phyloP scores from a whole-genome alignment of 2,329 filamentous ascomycete genomes.

The Didymella exigua region DNA sequence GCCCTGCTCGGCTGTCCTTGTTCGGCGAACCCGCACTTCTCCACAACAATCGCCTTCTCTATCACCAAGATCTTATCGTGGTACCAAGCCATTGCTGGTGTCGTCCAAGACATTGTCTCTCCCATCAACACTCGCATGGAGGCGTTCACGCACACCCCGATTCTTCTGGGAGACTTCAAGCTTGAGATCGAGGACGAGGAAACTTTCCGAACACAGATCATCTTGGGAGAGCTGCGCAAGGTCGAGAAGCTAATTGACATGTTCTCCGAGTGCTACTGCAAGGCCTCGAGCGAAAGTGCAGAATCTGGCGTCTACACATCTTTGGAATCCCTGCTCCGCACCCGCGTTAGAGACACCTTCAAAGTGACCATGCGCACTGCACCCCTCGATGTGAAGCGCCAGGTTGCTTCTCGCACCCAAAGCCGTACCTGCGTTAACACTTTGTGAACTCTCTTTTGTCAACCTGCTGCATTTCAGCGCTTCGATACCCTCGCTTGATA shows the following conservation, averaged over 20 bases:
- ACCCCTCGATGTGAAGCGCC: slow-evolving; percentile 43
- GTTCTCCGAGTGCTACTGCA: slow-evolving; percentile 46
- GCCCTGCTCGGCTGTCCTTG: slow-evolving; percentile 43
- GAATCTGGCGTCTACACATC: slow-evolving; percentile 39
- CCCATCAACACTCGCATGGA: slow-evolving; percentile 36
- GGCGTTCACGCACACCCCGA: slow-evolving; percentile 34
- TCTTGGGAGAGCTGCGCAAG: slow-evolving; percentile 42
- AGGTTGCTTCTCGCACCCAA: slow-evolving; percentile 39
- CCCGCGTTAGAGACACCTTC: slow-evolving; percentile 45
- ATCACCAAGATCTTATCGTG: slow-evolving; percentile 46
- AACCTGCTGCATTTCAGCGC: slow-evolving; percentile 13
- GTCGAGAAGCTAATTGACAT: slow-evolving; percentile 48
- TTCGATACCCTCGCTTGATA: slow-evolving; percentile 14
- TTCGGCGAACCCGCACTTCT: slow-evolving; percentile 46
- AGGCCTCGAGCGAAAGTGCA: slow-evolving; percentile 32
- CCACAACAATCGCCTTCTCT: slow-evolving; percentile 43
- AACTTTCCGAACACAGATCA: slow-evolving; percentile 39
- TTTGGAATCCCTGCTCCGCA: slow-evolving; percentile 41
- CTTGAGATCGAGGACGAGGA: slow-evolving; percentile 39
- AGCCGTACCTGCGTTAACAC: slow-evolving; percentile 39
- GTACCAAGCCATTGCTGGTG: slow-evolving; percentile 44
- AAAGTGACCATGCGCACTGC: slow-evolving; percentile 46
- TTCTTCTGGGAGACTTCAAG: slow-evolving; percentile 31
- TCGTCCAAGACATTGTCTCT: slow-evolving; percentile 24
- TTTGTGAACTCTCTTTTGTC: slow-evolving; percentile 20